Evolutionary conservation across 306 rosid species (phyloP).

Genomic region (Malus domestica): DNA sequence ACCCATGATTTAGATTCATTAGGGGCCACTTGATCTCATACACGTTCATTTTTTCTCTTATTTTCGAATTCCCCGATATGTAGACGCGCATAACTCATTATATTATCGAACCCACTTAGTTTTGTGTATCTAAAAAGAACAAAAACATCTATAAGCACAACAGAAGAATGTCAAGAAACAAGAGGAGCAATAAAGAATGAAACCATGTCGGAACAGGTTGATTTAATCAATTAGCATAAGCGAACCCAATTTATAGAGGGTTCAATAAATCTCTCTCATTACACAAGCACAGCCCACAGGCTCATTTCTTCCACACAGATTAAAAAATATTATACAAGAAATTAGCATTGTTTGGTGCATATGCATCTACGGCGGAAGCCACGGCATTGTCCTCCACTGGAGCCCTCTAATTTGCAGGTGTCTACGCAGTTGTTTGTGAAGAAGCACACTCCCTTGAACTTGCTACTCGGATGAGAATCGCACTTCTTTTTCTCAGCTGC

Average conservation of each 20-base stretch:
- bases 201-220: neutral
- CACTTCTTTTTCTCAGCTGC: conserved; percentile 16
- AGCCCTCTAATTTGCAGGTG: conserved; percentile 36
- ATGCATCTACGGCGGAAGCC: conserved; percentile 50
- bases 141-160: neutral
- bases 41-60: neutral
- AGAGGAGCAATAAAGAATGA: neutral
- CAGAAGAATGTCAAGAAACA: neutral
- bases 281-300: neutral
- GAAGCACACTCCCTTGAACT: conserved; percentile 38
- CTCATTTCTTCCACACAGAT: neutral
- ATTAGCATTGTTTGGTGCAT: conserved; percentile 32
- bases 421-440: conserved; percentile 30
- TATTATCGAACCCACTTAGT: neutral
- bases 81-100: no score
- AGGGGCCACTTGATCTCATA: neutral
- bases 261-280: no score
- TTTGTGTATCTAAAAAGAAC: no score
- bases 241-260: no score
- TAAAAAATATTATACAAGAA: neutral
- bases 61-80: no score
- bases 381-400: conserved; percentile 41
- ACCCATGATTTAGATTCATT: neutral
- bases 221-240: no score
- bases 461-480: conserved; percentile 31